Percentiles rank a stretch among this genome's conserved stretches.
Evolutionary conservation across 257 asterid species (phyloP).

Genomic region (Schizonepeta tenuifolia): DNA sequence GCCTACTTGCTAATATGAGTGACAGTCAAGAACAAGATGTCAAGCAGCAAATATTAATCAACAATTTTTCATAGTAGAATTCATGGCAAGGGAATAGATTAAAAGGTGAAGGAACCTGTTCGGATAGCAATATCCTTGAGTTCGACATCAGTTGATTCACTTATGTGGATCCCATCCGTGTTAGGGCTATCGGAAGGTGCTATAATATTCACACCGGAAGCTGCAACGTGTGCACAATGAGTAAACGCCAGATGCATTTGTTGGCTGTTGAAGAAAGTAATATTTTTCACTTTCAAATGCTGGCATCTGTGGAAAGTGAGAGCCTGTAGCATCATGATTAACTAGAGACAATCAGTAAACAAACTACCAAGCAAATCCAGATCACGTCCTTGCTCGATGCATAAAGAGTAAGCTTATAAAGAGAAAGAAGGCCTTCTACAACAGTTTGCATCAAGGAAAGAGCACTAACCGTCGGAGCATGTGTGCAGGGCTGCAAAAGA

Average conservation of each 20-base stretch:
- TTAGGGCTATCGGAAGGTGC: constrained; percentile 82
- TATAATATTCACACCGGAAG: constrained; percentile 45
- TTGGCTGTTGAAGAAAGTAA: constrained; percentile 54
- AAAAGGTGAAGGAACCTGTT: constrained; percentile 53
- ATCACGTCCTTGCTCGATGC: background rate
- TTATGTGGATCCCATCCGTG: constrained; percentile 88
- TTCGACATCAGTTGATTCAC: constrained; percentile 53
- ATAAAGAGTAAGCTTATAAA: background rate
- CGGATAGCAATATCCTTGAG: constrained; percentile 48
- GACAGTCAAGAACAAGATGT: too few species aligned
- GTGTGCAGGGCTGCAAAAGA: constrained; percentile 78
- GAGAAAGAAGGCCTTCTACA: background rate
- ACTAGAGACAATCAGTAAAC: background rate
- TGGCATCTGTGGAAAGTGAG: constrained; percentile 68
- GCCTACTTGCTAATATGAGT: too few species aligned
- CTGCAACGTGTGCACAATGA: constrained; percentile 43
- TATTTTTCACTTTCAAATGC: constrained; percentile 58
- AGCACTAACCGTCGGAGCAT: constrained; percentile 77
- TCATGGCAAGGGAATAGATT: too few species aligned
- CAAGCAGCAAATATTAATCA: background rate
- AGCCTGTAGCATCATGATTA: constrained; percentile 52
- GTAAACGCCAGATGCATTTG: constrained; percentile 79
- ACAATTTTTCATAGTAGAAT: too few species aligned
- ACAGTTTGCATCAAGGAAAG: background rate
- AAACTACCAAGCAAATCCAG: background rate